Base-by-base conservation (phyloP, 768 basidiomycete species). In the Boletus rufocinnamomeus region DNA sequence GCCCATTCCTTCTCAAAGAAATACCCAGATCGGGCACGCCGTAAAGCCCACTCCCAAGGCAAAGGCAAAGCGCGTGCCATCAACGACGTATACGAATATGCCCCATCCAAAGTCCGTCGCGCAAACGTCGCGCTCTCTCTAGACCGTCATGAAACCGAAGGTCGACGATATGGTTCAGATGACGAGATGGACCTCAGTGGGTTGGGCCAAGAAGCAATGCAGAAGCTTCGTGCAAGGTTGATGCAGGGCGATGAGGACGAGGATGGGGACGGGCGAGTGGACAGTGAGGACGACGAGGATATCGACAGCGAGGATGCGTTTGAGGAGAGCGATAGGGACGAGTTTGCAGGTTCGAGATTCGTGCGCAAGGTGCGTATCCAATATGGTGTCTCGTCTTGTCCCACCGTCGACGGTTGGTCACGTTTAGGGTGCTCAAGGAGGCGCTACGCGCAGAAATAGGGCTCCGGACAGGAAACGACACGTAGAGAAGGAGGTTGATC, bases 271-370 rank as follows among this genome's bases (percentile, higher is more conserved):
- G 54, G 37, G 57, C 72, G 66, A 60, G 79, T 91, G 62, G 85
- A 79, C 35, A 84, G 82, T 59, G 84, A 75, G 1, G 89, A 95
- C 61, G 93, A 95, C 66, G 91, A 94, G 67, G 91, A 94, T 59
- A 83, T 94, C 46, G 89, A 92, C 59, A 89, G 86, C 61, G 93
- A 95, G 65, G 86, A 80, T 60, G 93, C 91, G 2, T 91, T 92
- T 59, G 89, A 91, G 60, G 88, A 91, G 69, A 85, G 83, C 55
- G 91, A 92, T 35, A 86, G 86, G 57, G 91, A 94, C n/a, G 76
- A 80, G 4, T 93, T 86, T 73, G 85, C 84, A 11, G 87, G 84
- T 3, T 88, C 88, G 61, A 64, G 60, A 16, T 80, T 81, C 59
- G 63, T 69, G 41, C 65, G 63, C 50, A 63, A 49, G 57, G 65